Evolutionary conservation across 2,329 filamentous ascomycete genomes (phyloP).

Genomic region (Lachnellula subtilissima): DNA sequence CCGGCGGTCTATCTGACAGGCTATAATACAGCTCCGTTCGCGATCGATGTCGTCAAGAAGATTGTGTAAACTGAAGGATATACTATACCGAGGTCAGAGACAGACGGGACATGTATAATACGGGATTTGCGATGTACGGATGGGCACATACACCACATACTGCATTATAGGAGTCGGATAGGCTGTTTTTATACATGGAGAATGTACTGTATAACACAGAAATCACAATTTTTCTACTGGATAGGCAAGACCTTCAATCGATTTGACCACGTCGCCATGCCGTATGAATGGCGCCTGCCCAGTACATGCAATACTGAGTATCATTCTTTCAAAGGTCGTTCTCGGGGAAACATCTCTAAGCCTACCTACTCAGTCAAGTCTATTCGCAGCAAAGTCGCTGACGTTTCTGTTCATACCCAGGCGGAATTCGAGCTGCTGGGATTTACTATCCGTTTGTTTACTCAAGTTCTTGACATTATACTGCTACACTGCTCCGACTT

Average conservation of each 20-base stretch:
- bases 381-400: no score
- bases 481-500: no score
- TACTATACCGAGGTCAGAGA: neutral
- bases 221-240: neutral
- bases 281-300: no score
- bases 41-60: conserved; percentile 49
- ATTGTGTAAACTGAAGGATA: conserved; percentile 35
- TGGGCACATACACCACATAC: neutral
- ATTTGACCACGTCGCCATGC: neutral
- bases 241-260: neutral
- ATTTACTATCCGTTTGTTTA: no score
- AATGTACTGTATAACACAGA: neutral
- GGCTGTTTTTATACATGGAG: neutral
- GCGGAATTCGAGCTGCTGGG: no score
- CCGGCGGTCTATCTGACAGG: conserved; percentile 1
- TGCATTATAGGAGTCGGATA: neutral
- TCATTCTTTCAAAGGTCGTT: no score
- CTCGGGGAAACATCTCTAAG: no score
- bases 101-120: neutral
- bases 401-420: no score
- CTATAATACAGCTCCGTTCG: conserved; percentile 44
- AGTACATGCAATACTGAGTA: no score
- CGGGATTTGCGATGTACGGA: neutral
- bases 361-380: no score
- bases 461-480: no score